A percentile compares a stretch with the other conserved stretches of the same genome.
These are phyloP conservation scores for Ceratocystis diversiconidia DNA, from an alignment of 2,329 filamentous ascomycete species.

Conservation along the genomic window DNA sequence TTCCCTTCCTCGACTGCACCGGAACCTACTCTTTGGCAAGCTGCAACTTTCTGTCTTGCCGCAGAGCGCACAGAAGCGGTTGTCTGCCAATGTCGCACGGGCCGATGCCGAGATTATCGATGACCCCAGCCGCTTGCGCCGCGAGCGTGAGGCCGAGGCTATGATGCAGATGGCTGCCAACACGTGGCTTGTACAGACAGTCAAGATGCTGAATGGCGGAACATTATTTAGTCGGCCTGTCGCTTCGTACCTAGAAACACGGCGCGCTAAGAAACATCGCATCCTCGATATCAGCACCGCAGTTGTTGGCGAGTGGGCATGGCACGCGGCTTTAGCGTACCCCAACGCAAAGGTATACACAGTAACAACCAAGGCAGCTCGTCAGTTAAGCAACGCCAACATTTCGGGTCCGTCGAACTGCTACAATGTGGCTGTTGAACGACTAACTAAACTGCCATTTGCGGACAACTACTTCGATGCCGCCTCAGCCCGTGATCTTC, in stretches of 20 bases:
- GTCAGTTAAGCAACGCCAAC: constrained; percentile 57
- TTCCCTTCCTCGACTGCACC: constrained; percentile 56
- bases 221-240: constrained; percentile 49
- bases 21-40: constrained; percentile 70
- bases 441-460: constrained; percentile 72
- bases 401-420: constrained; percentile 80
- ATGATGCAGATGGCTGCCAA: constrained; percentile 53
- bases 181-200: constrained; percentile 47
- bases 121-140: constrained; percentile 45
- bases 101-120: constrained; percentile 55
- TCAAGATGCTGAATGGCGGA: constrained; percentile 49
- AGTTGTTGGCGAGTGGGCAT: constrained; percentile 82
- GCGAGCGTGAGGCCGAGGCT: constrained; percentile 69
- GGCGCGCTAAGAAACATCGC: constrained; percentile 33
- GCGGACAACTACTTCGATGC: constrained; percentile 76
- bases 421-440: constrained; percentile 62
- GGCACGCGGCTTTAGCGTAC: constrained; percentile 79
- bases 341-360: constrained; percentile 79
- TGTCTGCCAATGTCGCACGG: constrained; percentile 57
- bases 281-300: constrained; percentile 82
- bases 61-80: constrained; percentile 55
- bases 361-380: constrained; percentile 58
- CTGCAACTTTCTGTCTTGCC: constrained; percentile 61
- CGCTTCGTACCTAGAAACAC: constrained; percentile 39
- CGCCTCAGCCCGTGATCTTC: constrained; percentile 75